A percentile compares a stretch with the other conserved stretches of the same genome.
phyloP scores from a whole-genome alignment of 1,284 basidiomycete species.

The Xerocomus minutiporus region DNA sequence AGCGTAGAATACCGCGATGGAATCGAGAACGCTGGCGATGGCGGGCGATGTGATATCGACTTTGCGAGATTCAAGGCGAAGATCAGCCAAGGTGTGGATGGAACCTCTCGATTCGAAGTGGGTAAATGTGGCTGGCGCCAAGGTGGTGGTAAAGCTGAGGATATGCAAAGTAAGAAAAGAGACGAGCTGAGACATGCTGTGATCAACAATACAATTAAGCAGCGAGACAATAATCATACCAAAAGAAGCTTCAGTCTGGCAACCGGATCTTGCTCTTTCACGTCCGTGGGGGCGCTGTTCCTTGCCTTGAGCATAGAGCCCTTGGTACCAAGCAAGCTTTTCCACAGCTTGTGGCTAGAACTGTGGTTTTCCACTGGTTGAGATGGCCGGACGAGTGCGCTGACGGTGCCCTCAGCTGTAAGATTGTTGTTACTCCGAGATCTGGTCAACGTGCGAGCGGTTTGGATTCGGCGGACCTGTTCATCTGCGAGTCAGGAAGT shows the following conservation, averaged over 20 bases:
- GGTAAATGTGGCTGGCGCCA: conserved; percentile 55
- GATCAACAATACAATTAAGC: background rate
- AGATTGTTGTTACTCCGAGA: conserved; percentile 34
- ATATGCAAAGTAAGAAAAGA: conserved; percentile 88
- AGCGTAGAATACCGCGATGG: conserved; percentile 44
- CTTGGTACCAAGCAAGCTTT: conserved; percentile 60
- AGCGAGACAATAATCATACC: conserved; percentile 40
- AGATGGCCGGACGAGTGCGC: conserved; percentile 25
- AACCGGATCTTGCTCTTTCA: conserved; percentile 61
- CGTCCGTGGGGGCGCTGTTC: conserved; percentile 26
- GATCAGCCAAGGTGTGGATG: conserved; percentile 20
- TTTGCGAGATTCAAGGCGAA: conserved; percentile 40
- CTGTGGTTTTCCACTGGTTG: conserved; percentile 22
- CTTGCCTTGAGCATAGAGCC: conserved; percentile 48
- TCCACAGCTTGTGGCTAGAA: conserved; percentile 44
- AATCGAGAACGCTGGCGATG: conserved; percentile 57
- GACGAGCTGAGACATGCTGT: conserved; percentile 50
- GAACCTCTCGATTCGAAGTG: conserved; percentile 23
- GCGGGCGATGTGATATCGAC: conserved; percentile 62
- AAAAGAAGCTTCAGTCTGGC: conserved; percentile 87
- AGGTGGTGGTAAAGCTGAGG: conserved; percentile 90
- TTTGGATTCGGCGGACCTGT: conserved; percentile 49
- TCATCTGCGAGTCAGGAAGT: conserved; percentile 5
- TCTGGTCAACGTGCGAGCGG: conserved; percentile 40
- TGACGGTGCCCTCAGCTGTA: conserved; percentile 30